phyloP scores from a whole-genome alignment of 2,329 filamentous ascomycete genomes.

The Sarocladiaceae sp. region DNA sequence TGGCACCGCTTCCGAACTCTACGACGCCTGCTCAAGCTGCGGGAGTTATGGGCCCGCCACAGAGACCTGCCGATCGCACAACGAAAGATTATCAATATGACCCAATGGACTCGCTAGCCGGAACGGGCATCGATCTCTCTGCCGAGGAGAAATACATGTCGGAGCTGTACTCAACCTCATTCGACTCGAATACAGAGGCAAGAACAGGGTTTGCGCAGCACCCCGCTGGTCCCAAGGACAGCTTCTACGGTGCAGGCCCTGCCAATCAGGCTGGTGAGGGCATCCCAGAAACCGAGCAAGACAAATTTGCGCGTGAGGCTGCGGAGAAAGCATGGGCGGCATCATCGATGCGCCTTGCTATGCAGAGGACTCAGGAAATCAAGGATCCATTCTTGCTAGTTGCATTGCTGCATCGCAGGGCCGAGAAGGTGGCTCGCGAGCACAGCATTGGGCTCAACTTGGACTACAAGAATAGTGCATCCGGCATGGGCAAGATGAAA shows the following conservation, averaged over 20 bases:
- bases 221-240: slow-evolving; percentile 45
- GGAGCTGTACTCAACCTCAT: slow-evolving; percentile 52
- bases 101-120: slow-evolving; percentile 74
- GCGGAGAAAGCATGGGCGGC: slow-evolving; percentile 60
- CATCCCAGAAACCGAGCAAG: slow-evolving; percentile 42
- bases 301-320: slow-evolving; percentile 59
- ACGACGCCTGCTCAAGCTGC: slow-evolving; percentile 17
- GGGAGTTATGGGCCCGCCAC: slow-evolving; percentile 50
- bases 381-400: slow-evolving; percentile 67
- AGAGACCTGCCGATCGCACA: slow-evolving; percentile 54
- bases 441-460: slow-evolving; percentile 50
- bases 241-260: slow-evolving; percentile 59
- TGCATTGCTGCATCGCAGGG: slow-evolving; percentile 52
- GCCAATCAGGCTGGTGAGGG: slow-evolving; percentile 55
- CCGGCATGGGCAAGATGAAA: slow-evolving; percentile 41
- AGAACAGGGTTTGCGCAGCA: slow-evolving; percentile 46
- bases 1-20: slow-evolving; percentile 21
- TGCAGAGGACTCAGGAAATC: slow-evolving; percentile 60
- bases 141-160: slow-evolving; percentile 81
- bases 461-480: slow-evolving; percentile 43
- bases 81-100: slow-evolving; percentile 63
- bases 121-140: slow-evolving; percentile 78
- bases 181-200: slow-evolving; percentile 37
- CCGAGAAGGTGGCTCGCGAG: slow-evolving; percentile 51
- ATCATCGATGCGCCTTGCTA: slow-evolving; percentile 56